A percentile compares a stretch with the other conserved stretches of the same genome.
Conservation (phyloP, 805 yeast genomes). For the Nakazawaea anatomiae region DNA sequence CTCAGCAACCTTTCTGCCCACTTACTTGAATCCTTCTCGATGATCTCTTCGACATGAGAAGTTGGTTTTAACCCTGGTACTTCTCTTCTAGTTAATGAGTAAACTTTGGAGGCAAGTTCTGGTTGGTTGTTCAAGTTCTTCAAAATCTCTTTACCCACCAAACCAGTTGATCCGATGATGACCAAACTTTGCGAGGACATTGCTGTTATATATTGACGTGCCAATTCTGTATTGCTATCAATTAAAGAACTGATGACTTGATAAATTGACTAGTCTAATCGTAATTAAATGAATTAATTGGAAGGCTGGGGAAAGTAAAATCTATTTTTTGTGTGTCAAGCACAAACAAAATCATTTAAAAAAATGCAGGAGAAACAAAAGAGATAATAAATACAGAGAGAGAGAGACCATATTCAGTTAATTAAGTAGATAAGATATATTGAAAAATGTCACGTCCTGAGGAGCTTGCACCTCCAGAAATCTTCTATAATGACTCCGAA, state of each 20-base stretch:
- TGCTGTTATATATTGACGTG: neutral
- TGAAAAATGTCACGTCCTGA: slow-evolving; percentile 98
- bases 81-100: slow-evolving; percentile 47
- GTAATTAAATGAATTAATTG: no score
- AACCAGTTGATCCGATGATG: slow-evolving; percentile 72
- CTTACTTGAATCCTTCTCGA: slow-evolving; percentile 36
- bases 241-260: no score
- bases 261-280: no score
- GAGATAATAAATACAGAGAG: no score
- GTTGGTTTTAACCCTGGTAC: slow-evolving; percentile 20
- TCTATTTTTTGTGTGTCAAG: no score
- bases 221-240: no score
- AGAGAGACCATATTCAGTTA: no score
- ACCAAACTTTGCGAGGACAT: slow-evolving; percentile 15
- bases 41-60: slow-evolving; percentile 25
- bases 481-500: slow-evolving; percentile 88
- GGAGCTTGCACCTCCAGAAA: slow-evolving; percentile 93
- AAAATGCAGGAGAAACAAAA: no score
- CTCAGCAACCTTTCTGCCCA: slow-evolving; percentile 42
- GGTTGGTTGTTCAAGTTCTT: slow-evolving; percentile 33
- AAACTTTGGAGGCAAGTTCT: slow-evolving; percentile 29
- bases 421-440: no score
- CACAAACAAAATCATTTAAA: no score
- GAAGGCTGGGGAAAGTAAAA: no score
- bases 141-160: slow-evolving; percentile 60